These are phyloP conservation scores for Psilocybe subaeruginosa DNA, from an alignment of 768 basidiomycete species.

Conservation along the genomic window DNA sequence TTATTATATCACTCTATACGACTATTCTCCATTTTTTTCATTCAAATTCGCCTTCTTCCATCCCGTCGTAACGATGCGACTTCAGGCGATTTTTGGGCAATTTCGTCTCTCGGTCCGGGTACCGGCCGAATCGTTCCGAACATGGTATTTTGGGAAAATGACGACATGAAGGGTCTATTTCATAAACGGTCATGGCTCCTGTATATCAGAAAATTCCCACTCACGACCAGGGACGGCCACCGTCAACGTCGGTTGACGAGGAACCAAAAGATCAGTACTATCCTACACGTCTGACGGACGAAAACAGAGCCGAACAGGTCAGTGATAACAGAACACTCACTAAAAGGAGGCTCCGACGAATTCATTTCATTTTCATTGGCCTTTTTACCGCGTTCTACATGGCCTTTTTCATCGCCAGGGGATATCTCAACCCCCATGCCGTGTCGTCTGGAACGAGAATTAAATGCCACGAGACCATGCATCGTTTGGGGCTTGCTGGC, in stretches of 20 bases:
- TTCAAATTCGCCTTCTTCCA: too few relatives aligned
- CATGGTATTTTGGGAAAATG: background rate
- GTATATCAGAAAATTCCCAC: constrained; percentile 8
- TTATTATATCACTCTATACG: too few relatives aligned
- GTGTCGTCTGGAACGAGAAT: background rate
- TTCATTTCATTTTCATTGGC: constrained; percentile 8
- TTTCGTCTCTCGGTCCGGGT: background rate
- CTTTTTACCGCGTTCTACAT: constrained; percentile 20
- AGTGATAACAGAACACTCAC: background rate
- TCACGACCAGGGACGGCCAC: background rate
- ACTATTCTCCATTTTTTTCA: too few relatives aligned
- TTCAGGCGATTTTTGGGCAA: background rate
- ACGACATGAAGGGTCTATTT: background rate
- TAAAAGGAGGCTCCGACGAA: background rate
- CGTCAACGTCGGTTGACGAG: background rate
- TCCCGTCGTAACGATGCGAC: background rate
- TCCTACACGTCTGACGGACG: background rate
- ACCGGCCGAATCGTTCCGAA: background rate
- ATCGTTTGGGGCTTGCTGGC: constrained; percentile 8
- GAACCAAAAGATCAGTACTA: background rate
- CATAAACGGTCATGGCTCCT: constrained; percentile 2
- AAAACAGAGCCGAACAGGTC: background rate
- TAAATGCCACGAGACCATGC: constrained; percentile 4
- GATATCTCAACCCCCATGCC: background rate
- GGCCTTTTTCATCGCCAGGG: constrained; percentile 8